Evolutionary conservation across 2,329 filamentous ascomycete genomes (phyloP), one percentile per base, ranked within the genome.

Genomic region (Fusarium verticillioides): DNA sequence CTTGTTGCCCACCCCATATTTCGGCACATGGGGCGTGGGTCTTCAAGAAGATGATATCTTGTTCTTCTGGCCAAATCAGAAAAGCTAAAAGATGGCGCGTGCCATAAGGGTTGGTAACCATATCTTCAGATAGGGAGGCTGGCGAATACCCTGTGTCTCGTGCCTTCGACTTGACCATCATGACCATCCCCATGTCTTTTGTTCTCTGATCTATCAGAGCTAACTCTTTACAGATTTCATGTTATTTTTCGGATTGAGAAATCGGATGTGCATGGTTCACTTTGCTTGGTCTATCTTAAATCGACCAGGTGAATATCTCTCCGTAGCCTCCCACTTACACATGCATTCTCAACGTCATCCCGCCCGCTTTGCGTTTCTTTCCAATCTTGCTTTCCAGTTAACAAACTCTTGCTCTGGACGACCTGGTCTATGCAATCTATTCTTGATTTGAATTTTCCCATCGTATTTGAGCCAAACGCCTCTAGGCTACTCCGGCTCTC

Each of bases 291-390:
- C 36, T 71, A n/a, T 34, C 36, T 70, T 21, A 30, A 36, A 34
- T 49, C 53, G 30, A 37, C 30, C 36, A 50, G 34, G 40, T 26
- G 32, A 30, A 32, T 53, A 37, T 49, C 32, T 40, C 26, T 28
- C 43, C 28, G 60, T 72, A 60, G 56, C 44, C 50, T 50, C 54
- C 40, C 52, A 57, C 58, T 43, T 46, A 44, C 66, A 69, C 36
- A 50, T 47, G 53, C 42, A 56, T n/a, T 42, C 34, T 15, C 37
- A 36, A 39, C 42, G 43, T 58, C 49, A 66, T 56, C 36, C 28
- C 40, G 49, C 46, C 57, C 52, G 44, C 59, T 61, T 39, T 54
- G 19, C 16, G 13, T 8, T 60, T 60, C 50, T 42, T 44, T 47
- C 40, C 30, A n/a, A 7, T 34, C 30, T 65, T 37, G 21, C 32